Base-by-base conservation (phyloP, 1,284 basidiomycete species). In the Cutaneotrichosporon cavernicola region DNA sequence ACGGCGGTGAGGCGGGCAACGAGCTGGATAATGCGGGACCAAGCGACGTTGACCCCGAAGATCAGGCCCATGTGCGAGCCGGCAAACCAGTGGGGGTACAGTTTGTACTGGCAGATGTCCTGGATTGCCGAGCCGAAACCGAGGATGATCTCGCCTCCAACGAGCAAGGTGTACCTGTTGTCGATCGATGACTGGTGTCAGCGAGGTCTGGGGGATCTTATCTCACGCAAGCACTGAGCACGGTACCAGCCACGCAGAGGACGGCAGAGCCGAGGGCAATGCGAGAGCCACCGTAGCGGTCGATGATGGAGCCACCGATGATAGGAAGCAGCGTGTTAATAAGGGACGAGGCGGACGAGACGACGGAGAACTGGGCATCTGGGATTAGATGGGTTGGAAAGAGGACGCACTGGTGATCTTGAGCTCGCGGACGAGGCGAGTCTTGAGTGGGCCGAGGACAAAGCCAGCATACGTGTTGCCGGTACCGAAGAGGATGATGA, bases 291-390 rank as follows among this genome's bases (percentile, higher is more conserved):
- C 77, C 81, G 64, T 76, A 81, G 61, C 80, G 79, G 68, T 83
- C 82, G 68, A 83, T 81, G 18, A 75, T 69, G 46, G 81, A 71
- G 43, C 82, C 82, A 3, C 79, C 77, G 18, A 83, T 73, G 60
- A 83, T 74, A 5, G 82, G 82, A 7, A 83, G 69, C 13, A 82
- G 65, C 0, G 78, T 78, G 63, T 82, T 82, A 68, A 81, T 74
- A n/a, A 82, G 73, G 56, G 70, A 74, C 10, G 72, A 69, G 3
- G 80, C 77, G 2, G 78, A 79, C 4, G 75, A 62, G 67, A 82
- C 76, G 14, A 76, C 69, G 5, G 79, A 79, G 62, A 80, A 82
- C 55, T 81, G 78, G 1, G 79, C 80, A 60, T 57, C 51, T 53
- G 18, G 14, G 8, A 30, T 53, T 18, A 53, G 51, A 5, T 3